Conservation (phyloP, 1,139 yeast genomes). For the Candida smagusa region DNA sequence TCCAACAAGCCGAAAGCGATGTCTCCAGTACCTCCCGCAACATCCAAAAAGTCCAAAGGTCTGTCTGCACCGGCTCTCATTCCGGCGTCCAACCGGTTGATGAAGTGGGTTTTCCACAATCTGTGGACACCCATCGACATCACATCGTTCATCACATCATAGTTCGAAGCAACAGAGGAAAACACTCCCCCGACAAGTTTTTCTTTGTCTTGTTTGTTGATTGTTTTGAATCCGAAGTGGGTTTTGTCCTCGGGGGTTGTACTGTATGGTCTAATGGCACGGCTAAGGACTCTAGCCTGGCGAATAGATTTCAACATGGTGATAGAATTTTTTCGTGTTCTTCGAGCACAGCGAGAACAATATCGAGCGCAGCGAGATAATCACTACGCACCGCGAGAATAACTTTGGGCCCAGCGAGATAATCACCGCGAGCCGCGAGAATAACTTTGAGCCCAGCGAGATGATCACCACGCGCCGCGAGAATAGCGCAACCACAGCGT, state of each 20-base stretch:
- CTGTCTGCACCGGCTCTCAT: constrained; percentile 77
- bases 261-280: constrained; percentile 3
- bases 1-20: constrained; percentile 93
- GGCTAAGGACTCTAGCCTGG: background rate
- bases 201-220: constrained; percentile 78
- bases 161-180: constrained; percentile 89
- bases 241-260: constrained; percentile 46
- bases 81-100: constrained; percentile 87
- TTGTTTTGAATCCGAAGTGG: constrained; percentile 91
- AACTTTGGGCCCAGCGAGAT: no score
- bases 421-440: no score
- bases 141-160: constrained; percentile 96
- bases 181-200: constrained; percentile 85
- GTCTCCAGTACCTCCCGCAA: constrained; percentile 99
- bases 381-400: background rate
- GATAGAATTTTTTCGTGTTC: background rate
- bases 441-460: no score
- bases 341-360: background rate
- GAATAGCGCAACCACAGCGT: no score
- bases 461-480: no score
- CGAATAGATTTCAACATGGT: constrained; percentile 1
- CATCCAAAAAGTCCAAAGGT: constrained; percentile 87
- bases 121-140: constrained; percentile 96
- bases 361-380: background rate
- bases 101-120: constrained; percentile 91